Evolutionary conservation across 345 rosid species (phyloP), one percentile per base, ranked within the genome.

Genomic region (Zanthoxylum bungeanum): DNA sequence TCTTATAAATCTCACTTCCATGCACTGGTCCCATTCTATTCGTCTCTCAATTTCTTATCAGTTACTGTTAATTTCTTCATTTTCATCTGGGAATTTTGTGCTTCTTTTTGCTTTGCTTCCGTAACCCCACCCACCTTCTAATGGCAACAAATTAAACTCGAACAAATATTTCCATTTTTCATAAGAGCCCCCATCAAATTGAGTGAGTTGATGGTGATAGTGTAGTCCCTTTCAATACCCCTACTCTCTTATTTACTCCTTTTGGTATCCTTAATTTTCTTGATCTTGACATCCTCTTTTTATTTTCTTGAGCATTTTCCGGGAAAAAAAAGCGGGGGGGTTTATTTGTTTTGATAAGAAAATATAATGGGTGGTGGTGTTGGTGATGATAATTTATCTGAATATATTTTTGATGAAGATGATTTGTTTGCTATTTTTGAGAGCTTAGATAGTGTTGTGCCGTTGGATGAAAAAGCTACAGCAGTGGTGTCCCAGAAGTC

Each of bases 361-460:
- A 60, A 64, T 12, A 1, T 44, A 17, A 44, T 44, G 49, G 49
- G 49, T 14, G 49, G n/a, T n/a, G n/a, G 49, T 14, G 49, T 44
- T 44, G 19, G 49, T 6, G 49, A 44, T 19, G 88, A 85, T 27
- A 64, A 39, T 58, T 28, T 87, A 57, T 74, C 83, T 39, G 84
- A 83, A 44, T 44, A 14, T 74, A 75, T 89, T 68, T 78, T 86
- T 31, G 86, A 85, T 39, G 90, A 81, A 49, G 98, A 96, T 37
- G 98, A 93, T 36, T 77, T 96, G 16, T 93, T 88, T 60, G 82
- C 94, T 27, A 81, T 96, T 76, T 87, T 96, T 44, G 92, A 88
- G 79, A 79, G 93, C 63, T 83, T 93, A 34, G 97, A 89, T 47
- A 77, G 85, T 0, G 86, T 79, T 30, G 72, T 83, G 31, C 86